Evolutionary conservation across 164 flowering plant genomes (phyloP).

Genomic region (Warburgia ugandensis): DNA sequence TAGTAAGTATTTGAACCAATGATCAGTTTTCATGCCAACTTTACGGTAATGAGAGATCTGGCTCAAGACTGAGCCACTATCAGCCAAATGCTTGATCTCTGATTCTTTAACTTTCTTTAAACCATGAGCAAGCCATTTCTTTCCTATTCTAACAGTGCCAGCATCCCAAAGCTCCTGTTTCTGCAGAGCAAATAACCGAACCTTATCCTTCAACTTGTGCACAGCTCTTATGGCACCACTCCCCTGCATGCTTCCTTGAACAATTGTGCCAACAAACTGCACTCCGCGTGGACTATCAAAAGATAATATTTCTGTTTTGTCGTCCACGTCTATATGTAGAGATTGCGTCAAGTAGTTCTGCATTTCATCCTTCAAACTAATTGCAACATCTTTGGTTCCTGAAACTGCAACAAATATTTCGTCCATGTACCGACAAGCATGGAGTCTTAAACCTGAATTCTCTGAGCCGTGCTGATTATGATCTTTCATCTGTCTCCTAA

Average conservation of each 20-base stretch:
- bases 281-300: constrained; percentile 33
- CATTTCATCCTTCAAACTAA: constrained; percentile 40
- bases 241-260: constrained; percentile 40
- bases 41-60: constrained; percentile 64
- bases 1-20: constrained; percentile 74
- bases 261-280: constrained; percentile 49
- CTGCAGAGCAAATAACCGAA: constrained; percentile 59
- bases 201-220: constrained; percentile 87
- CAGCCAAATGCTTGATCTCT: constrained; percentile 66
- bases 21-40: constrained; percentile 88
- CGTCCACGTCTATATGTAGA: constrained; percentile 43
- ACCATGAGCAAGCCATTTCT: constrained; percentile 81
- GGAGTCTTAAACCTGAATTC: constrained; percentile 31
- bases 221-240: constrained; percentile 56
- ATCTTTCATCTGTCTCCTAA: constrained; percentile 62
- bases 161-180: constrained; percentile 70
- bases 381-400: constrained; percentile 56
- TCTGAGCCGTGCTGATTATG: constrained; percentile 10
- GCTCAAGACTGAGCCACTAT: constrained; percentile 41
- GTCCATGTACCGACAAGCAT: constrained; percentile 82
- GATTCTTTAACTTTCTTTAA: constrained; percentile 85
- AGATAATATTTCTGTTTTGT: constrained; percentile 32
- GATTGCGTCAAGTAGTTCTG: constrained; percentile 35
- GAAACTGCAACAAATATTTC: constrained; percentile 69
- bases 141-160: constrained; percentile 60